Evolutionary conservation across 305 asterid genomes (phyloP).

Genomic region (Caryopteris hybrid): DNA sequence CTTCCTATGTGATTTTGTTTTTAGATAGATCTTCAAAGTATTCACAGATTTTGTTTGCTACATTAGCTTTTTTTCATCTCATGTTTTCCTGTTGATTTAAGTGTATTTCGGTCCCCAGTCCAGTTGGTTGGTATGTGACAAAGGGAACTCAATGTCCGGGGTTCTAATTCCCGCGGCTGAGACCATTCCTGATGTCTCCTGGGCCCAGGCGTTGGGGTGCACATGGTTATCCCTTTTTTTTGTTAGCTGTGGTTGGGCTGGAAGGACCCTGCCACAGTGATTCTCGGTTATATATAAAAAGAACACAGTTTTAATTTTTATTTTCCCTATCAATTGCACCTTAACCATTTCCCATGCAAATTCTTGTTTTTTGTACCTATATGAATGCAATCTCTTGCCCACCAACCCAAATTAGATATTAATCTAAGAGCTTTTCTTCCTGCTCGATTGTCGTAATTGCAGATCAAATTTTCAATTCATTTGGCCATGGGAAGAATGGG

Average conservation of each 20-base stretch:
- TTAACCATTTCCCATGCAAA: neutral
- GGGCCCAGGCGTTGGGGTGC: too few species aligned
- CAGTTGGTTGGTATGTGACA: too few species aligned
- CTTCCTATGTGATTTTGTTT: neutral
- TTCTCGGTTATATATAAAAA: too few species aligned
- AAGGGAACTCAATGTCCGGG: too few species aligned
- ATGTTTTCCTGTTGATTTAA: neutral
- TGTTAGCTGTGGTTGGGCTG: too few species aligned
- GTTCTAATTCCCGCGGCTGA: too few species aligned
- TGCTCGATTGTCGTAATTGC: conserved; percentile 20
- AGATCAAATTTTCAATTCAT: conserved; percentile 98
- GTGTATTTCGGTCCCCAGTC: conserved; percentile 8
- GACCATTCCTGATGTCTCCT: too few species aligned
- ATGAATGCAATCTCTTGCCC: neutral
- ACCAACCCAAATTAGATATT: neutral
- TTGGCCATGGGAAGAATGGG: conserved; percentile 99
- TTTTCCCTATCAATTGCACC: too few species aligned
- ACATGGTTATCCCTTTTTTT: too few species aligned
- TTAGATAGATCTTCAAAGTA: neutral
- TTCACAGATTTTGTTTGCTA: neutral
- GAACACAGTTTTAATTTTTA: too few species aligned
- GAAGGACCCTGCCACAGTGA: too few species aligned
- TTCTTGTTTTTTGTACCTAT: neutral
- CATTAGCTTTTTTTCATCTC: neutral
- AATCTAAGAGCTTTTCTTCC: conserved; percentile 2